Base-by-base conservation (phyloP, 2,329 filamentous ascomycete species). In the Paraphoma sp. region DNA sequence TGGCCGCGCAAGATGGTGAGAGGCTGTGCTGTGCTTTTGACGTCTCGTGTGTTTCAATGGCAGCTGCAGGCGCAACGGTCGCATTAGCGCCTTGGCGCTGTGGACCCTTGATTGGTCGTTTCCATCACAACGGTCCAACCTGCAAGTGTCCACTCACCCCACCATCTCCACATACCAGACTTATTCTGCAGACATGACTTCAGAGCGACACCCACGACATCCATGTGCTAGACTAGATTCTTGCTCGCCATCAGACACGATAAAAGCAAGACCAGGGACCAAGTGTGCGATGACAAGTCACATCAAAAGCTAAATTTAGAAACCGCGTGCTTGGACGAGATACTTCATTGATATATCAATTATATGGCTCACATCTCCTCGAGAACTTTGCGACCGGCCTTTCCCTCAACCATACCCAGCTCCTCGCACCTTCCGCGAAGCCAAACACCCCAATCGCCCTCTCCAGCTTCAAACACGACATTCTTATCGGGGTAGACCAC, bases 391-490 rank as follows among this genome's bases (percentile, higher is more conserved):
- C 45, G 51, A 6, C 47, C 48, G 9, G 40, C 51, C 55, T 38
- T 53, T 16, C 36, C 57, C 30, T 50, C 44, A 10, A 23, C 16
- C 50, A 46, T 56, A n/a, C 52, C 56, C 40, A 62, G 30, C 42
- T 53, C 54, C 18, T 63, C 63, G 36, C 60, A 62, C 23, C 31
- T 31, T 2, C 38, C 40, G 6, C 45, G 40, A 23, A 65, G 14
- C 56, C 55, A 60, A 11, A 36, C 36, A 18, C n/a, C 51, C 60
- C 64, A 66, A n/a, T 56, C 56, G 11, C 48, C 52, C n/a, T 56
- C 51, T 17, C 48, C 53, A 23, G 45, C 56, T 42, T 57, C 41
- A 17, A 65, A 3, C 1, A 55, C 48, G 3, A 56, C 61, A 30
- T 66, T 58, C 16, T 42, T 30, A 6, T 43, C 3, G n/a, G 50